A percentile compares a stretch with the other conserved stretches of the same genome.
phyloP scores from a whole-genome alignment of 148 eudicot genomes.

The Vaccinium myrtillus region DNA sequence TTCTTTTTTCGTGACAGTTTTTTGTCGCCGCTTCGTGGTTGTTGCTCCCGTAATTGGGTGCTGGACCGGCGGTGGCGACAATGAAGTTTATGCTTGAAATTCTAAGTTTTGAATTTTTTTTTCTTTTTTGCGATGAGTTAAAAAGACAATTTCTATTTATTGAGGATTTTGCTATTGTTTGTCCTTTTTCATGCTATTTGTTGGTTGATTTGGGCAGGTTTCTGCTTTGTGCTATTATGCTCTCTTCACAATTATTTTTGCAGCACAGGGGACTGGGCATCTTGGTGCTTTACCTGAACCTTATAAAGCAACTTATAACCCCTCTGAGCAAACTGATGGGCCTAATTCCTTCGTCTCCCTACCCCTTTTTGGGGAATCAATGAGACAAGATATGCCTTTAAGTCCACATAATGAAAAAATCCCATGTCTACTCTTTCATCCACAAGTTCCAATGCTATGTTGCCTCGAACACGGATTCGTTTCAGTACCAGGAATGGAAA shows the following conservation, averaged over 20 bases:
- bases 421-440: too few relatives aligned
- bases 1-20: not conserved
- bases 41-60: slow-evolving; percentile 9
- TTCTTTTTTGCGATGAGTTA: not conserved
- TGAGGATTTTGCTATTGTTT: not conserved
- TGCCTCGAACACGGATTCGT: too few relatives aligned
- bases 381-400: too few relatives aligned
- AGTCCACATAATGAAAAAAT: too few relatives aligned
- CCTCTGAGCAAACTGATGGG: too few relatives aligned
- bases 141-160: not conserved
- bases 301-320: too few relatives aligned
- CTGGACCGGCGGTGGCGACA: slow-evolving; percentile 17
- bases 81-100: not conserved
- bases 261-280: not conserved
- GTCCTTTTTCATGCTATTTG: not conserved
- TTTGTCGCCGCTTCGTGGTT: not conserved
- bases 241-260: not conserved
- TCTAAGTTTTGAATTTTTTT: not conserved
- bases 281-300: not conserved
- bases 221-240: not conserved
- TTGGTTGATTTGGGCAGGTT: not conserved
- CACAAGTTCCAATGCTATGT: too few relatives aligned
- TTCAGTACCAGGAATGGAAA: too few relatives aligned
- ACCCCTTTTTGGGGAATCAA: too few relatives aligned
- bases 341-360: too few relatives aligned